A percentile compares a stretch with the other conserved stretches of the same genome.
These are phyloP conservation scores for Mortierella claussenii DNA, from an alignment of 192 early-diverging fungal species.

Conservation along the genomic window DNA sequence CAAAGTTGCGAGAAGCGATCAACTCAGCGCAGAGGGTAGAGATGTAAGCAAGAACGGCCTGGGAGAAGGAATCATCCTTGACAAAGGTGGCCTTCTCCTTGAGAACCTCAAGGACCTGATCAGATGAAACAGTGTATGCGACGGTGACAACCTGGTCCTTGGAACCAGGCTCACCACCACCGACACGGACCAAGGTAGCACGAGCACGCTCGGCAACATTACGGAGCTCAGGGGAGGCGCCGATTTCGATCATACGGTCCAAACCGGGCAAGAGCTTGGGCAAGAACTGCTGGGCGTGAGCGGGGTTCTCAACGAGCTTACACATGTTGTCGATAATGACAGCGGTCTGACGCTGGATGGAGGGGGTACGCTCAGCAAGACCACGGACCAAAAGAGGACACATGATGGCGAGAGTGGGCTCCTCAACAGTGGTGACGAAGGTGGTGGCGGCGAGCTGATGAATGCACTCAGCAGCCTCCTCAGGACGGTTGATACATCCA, in stretches of 20 bases:
- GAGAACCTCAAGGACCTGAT: slow-evolving; percentile 60
- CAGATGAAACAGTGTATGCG: slow-evolving; percentile 56
- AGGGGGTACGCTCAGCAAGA: slow-evolving; percentile 73
- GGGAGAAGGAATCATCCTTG: slow-evolving; percentile 59
- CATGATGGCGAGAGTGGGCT: slow-evolving; percentile 84
- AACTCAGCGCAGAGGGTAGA: slow-evolving; percentile 67
- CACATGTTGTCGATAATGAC: slow-evolving; percentile 94
- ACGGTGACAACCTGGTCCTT: slow-evolving; percentile 63
- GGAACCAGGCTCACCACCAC: slow-evolving; percentile 61
- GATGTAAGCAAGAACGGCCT: slow-evolving; percentile 65
- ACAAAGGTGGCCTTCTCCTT: slow-evolving; percentile 63
- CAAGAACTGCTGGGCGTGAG: slow-evolving; percentile 83
- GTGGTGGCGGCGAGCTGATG: slow-evolving; percentile 83
- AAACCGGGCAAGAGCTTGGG: slow-evolving; percentile 80
- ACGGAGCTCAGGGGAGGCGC: slow-evolving; percentile 83
- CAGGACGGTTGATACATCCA: slow-evolving; percentile 78
- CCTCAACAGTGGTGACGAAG: slow-evolving; percentile 81
- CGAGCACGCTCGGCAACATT: slow-evolving; percentile 72
- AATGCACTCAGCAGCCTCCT: slow-evolving; percentile 82
- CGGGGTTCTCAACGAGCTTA: slow-evolving; percentile 87
- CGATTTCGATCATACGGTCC: slow-evolving; percentile 79
- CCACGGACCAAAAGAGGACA: slow-evolving; percentile 79
- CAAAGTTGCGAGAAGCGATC: slow-evolving; percentile 71
- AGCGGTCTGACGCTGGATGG: slow-evolving; percentile 78
- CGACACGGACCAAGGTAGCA: slow-evolving; percentile 75